phyloP scores from a whole-genome alignment of 257 asterid species.

The Echites panduratus region DNA sequence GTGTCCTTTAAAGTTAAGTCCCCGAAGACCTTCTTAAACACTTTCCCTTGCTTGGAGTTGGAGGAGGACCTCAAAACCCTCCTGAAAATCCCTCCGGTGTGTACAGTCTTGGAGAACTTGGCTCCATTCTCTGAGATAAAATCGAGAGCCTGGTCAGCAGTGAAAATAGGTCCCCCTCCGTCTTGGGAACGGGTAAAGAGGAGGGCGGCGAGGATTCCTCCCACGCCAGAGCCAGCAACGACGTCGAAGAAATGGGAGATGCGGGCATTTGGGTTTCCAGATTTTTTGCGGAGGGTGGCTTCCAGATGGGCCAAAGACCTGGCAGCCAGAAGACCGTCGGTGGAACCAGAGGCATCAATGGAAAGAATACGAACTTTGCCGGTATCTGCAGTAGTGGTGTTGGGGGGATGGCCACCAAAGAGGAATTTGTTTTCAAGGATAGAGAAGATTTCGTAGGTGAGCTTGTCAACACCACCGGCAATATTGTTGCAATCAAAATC shows the following conservation, averaged over 20 bases:
- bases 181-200: constrained; percentile 52
- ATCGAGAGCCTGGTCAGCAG: constrained; percentile 44
- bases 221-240: constrained; percentile 67
- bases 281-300: constrained; percentile 34
- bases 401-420: constrained; percentile 34
- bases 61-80: constrained; percentile 18
- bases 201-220: constrained; percentile 60
- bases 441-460: constrained; percentile 67
- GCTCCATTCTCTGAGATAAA: constrained; percentile 34
- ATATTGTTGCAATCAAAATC: constrained; percentile 22
- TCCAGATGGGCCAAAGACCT: constrained; percentile 49
- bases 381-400: not conserved
- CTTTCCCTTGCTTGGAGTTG: constrained; percentile 29
- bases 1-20: constrained; percentile 56
- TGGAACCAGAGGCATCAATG: constrained; percentile 64
- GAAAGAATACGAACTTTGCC: constrained; percentile 67
- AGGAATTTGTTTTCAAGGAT: constrained; percentile 85
- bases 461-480: constrained; percentile 30
- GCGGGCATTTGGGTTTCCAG: constrained; percentile 49
- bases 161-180: constrained; percentile 42
- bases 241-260: constrained; percentile 71
- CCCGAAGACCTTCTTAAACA: constrained; percentile 38
- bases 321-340: constrained; percentile 61
- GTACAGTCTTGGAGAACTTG: constrained; percentile 14
- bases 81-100: constrained; percentile 24